A percentile compares a stretch with the other conserved stretches of the same genome.
Evolutionary conservation across 1,139 yeast genomes (phyloP).

Genomic region (Hyphopichia pseudoburtonii): DNA sequence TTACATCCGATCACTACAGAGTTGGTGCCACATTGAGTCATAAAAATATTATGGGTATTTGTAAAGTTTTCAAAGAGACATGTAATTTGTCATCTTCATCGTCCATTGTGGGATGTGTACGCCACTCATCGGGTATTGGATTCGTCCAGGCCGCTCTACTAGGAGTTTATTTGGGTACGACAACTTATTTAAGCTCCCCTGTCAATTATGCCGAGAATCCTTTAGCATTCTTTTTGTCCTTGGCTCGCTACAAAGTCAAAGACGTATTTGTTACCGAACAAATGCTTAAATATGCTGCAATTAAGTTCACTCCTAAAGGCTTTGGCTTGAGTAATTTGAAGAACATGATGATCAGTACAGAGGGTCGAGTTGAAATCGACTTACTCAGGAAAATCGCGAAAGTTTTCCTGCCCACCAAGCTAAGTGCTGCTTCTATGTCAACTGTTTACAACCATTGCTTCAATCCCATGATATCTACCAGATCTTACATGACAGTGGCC

Average conservation of each 20-base stretch:
- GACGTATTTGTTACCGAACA: constrained; percentile 86
- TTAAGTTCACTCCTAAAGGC: constrained; percentile 63
- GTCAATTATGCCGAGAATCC: constrained; percentile 79
- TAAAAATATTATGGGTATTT: constrained; percentile 66
- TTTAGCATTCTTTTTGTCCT: constrained; percentile 63
- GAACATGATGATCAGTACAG: constrained; percentile 82
- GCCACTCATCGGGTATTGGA: constrained; percentile 84
- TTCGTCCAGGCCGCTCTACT: constrained; percentile 78
- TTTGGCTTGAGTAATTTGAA: constrained; percentile 64
- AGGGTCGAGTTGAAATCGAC: constrained; percentile 69
- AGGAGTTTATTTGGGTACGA: constrained; percentile 84
- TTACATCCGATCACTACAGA: constrained; percentile 72
- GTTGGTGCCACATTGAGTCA: constrained; percentile 68
- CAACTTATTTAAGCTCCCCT: constrained; percentile 80
- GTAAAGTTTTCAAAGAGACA: constrained; percentile 89
- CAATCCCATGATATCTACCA: constrained; percentile 80
- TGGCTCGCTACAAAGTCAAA: constrained; percentile 78
- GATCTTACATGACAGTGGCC: constrained; percentile 87
- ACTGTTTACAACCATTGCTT: constrained; percentile 76
- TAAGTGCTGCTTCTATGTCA: constrained; percentile 71
- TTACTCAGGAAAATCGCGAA: constrained; percentile 60
- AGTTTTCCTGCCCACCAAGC: constrained; percentile 62
- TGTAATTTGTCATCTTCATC: constrained; percentile 74
- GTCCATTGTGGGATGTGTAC: constrained; percentile 82
- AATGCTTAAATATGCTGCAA: constrained; percentile 75